These are phyloP conservation scores for Mollisiaceae sp. DNA, from an alignment of 2,329 filamentous ascomycete genomes.

Conservation along the genomic window DNA sequence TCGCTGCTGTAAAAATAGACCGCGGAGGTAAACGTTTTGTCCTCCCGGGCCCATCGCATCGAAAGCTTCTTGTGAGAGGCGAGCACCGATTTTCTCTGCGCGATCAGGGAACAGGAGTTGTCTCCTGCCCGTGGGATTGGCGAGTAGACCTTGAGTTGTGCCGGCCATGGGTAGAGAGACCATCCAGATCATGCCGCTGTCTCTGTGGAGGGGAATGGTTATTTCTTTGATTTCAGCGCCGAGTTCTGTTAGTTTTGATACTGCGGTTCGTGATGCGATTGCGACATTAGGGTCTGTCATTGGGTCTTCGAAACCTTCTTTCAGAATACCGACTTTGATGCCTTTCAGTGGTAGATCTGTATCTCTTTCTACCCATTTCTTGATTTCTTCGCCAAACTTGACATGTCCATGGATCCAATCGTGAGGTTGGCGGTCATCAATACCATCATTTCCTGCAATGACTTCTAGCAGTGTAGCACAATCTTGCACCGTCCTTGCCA, in stretches of 20 bases:
- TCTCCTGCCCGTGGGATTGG: slow-evolving; percentile 52
- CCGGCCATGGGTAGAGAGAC: slow-evolving; percentile 52
- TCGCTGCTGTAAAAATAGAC: slow-evolving; percentile 50
- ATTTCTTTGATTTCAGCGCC: slow-evolving; percentile 57
- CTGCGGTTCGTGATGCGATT: slow-evolving; percentile 45
- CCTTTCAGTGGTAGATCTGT: slow-evolving; percentile 38
- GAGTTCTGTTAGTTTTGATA: slow-evolving; percentile 48
- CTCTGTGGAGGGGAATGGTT: slow-evolving; percentile 53
- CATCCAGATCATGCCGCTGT: slow-evolving; percentile 58
- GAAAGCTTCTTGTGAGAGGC: slow-evolving; percentile 57
- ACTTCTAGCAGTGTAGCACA: slow-evolving; percentile 50
- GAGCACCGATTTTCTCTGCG: slow-evolving; percentile 43
- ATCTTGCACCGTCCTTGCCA: slow-evolving; percentile 49
- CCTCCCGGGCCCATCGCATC: slow-evolving; percentile 57
- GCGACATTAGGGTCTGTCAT: slow-evolving; percentile 47
- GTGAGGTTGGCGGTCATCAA: slow-evolving; percentile 51
- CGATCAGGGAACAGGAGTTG: slow-evolving; percentile 45
- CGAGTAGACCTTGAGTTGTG: slow-evolving; percentile 47
- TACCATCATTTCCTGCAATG: slow-evolving; percentile 54
- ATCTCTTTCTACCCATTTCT: slow-evolving; percentile 20
- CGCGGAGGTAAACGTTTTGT: slow-evolving; percentile 60
- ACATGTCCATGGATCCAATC: slow-evolving; percentile 33
- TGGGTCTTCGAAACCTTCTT: slow-evolving; percentile 52
- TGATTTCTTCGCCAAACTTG: slow-evolving; percentile 25
- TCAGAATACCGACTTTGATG: slow-evolving; percentile 50